Evolutionary conservation across 495 filamentous ascomycete species (phyloP).

Genomic region (Glonium stellatum): DNA sequence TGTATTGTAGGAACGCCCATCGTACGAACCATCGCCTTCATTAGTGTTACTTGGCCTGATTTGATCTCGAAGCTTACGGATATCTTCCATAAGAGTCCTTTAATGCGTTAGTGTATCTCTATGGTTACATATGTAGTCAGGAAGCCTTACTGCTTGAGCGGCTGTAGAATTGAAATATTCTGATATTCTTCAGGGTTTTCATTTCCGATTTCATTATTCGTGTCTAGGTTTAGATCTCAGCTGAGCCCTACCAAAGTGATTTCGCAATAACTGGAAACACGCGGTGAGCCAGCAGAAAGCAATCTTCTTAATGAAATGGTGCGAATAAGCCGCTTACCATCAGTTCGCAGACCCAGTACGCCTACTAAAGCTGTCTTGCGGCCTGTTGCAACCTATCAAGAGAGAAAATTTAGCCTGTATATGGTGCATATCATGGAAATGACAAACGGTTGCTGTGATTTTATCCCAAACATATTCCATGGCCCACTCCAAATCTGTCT

Average conservation of each 20-base stretch:
- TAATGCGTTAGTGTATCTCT: not conserved
- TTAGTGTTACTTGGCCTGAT: constrained; percentile 63
- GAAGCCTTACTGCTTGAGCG: constrained; percentile 52
- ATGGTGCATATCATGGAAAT: not conserved
- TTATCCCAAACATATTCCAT: constrained; percentile 97
- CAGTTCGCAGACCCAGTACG: constrained; percentile 75
- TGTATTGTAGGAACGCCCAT: not conserved
- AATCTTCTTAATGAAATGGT: constrained; percentile 26
- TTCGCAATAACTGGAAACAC: no score
- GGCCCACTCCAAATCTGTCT: constrained; percentile 80
- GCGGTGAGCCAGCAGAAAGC: no score
- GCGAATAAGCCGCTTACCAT: constrained; percentile 42
- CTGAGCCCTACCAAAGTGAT: not conserved
- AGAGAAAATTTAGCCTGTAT: not conserved
- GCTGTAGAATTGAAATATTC: constrained; percentile 67
- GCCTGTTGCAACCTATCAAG: constrained; percentile 60
- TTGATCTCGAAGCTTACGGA: constrained; percentile 54
- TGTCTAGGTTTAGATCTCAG: constrained; percentile 38
- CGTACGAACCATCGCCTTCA: constrained; percentile 60
- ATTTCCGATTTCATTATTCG: constrained; percentile 53
- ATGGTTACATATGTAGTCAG: not conserved
- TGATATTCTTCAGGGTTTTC: constrained; percentile 59
- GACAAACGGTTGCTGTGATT: constrained; percentile 69
- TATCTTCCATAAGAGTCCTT: constrained; percentile 58
- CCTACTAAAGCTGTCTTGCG: constrained; percentile 76